These are phyloP conservation scores for Arabis hirsuta DNA, from an alignment of 345 rosid genomes.

Conservation along the genomic window DNA sequence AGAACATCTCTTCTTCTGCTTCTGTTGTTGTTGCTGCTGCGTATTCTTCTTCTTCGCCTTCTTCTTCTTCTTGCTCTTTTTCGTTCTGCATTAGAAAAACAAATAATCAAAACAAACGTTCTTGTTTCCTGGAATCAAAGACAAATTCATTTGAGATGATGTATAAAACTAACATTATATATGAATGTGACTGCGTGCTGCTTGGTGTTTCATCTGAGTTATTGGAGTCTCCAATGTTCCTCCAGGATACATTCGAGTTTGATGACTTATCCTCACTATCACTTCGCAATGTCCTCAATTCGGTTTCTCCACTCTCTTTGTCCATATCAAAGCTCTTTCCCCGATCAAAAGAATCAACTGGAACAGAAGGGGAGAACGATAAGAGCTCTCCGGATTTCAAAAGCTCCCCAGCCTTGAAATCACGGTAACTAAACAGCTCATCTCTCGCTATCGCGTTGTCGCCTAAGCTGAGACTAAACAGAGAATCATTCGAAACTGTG, in stretches of 20 bases:
- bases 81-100: constrained; percentile 29
- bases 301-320: constrained; percentile 6
- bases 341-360: constrained; percentile 30
- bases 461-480: constrained; percentile 52
- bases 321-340: constrained; percentile 42
- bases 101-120: constrained; percentile 4
- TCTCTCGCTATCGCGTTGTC: constrained; percentile 40
- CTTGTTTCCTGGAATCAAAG: constrained; percentile 1
- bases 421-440: constrained; percentile 43
- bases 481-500: constrained; percentile 47
- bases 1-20: constrained; percentile 43
- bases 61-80: constrained; percentile 35
- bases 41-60: constrained; percentile 31
- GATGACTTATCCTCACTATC: constrained; percentile 40
- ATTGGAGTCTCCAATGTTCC: constrained; percentile 35
- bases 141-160: constrained; percentile 8
- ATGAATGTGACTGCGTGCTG: constrained; percentile 34
- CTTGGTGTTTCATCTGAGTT: constrained; percentile 38
- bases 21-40: constrained; percentile 33
- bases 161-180: constrained; percentile 36
- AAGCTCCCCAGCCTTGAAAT: constrained; percentile 39
- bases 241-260: constrained; percentile 34
- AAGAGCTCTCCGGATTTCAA: constrained; percentile 40
- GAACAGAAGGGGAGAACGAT: constrained; percentile 33
- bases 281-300: background rate